Base-by-base conservation (phyloP, 2,329 filamentous ascomycete genomes). In the Aureobasidium pullulans region DNA sequence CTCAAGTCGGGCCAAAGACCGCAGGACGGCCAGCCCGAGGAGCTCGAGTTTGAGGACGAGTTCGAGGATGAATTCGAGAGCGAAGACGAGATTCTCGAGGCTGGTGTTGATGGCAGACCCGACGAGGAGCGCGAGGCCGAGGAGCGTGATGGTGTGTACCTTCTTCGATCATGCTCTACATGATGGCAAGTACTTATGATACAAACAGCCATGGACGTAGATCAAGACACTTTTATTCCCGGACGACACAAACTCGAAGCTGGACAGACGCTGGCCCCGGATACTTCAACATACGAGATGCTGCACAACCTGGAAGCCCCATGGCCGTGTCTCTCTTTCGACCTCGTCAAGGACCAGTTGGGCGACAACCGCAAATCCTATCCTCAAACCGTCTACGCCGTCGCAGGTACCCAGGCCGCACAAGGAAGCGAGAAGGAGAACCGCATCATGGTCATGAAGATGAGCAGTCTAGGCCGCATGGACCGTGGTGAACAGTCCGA, bases 311-410 rank as follows among this genome's bases (percentile, higher is more conserved):
- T 99, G 64, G 94, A 88, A 73, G 92, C 92, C 7, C 91, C 91
- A 1, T 99, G 94, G 94, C 94, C 94, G 3, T 99, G 94, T 72
- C 82, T 99, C 15, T 97, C 93, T 1, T 96, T 96, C 75, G 94
- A 97, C 72, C 87, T 99, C 62, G 76, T 99, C 63, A 86, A 82
- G 67, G 94, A 99, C 75, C 80, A 81, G 56, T 82, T 99, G 16
- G 94, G 94, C 65, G 88, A 96, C 71, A 86, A 90, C 73, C 87
- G 94, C 70, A 95, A 87, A 73, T 86, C 87, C n/a, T 99, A 95
- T 75, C 94, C 94, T 29, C 90, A 91, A 53, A 96, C 93, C 61
- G 87, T 96, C 76, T 99, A 97, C 76, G 88, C 92, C 10, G 92
- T 97, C 34, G 87, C 91, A 16, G 94, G 94, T 62, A 99, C 94